Base-by-base conservation (phyloP, 2,329 filamentous ascomycete species). In the Coleophoma eucalyptorum region DNA sequence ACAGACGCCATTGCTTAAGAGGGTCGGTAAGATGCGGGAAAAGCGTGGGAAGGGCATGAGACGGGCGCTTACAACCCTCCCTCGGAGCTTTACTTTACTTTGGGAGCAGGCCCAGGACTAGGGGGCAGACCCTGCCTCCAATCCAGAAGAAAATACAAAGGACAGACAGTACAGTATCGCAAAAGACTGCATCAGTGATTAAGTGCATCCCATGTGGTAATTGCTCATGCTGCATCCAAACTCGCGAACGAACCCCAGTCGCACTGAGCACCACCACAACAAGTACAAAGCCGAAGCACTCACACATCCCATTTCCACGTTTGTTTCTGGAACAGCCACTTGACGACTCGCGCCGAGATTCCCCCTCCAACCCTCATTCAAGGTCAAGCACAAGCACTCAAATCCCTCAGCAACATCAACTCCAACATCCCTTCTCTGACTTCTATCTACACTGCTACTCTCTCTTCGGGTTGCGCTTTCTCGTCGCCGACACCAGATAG, bases 1-100 rank as follows among this genome's bases (percentile, higher is more conserved):
- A 62, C 59, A 59, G 55, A 52, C 58, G 58, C 56, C 50, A 33
- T 49, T 44, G 33, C 42, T 38, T 15, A 18, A 19, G 21, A 42
- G 21, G 40, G 15, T 20, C 18, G 40, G 16, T 21, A 42, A 42
- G 40, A 20, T 42, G 12, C 11, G 13, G 13, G 21, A 26, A 26
- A 3, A 26, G 26, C 26, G 5, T 26, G 26, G 26, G 21, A 13
- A 13, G 40, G 15, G 40, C 18, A 13, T 42, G 40, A 18, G 18
- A 18, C 40, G 40, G 40, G 40, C 40, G 40, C 40, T 42, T 42
- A 42, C 12, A 20, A 21, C 18, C 40, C 12, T 18, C 40, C 18
- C 16, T 18, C 18, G 15, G 35, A 15, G 35, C 35, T 26, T 26
- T 26, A 26, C 26, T 26, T 26, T 26, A 5, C 10, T 8, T 5